phyloP scores from a whole-genome alignment of 1,284 basidiomycete species.

The Ganoderma lucidum region DNA sequence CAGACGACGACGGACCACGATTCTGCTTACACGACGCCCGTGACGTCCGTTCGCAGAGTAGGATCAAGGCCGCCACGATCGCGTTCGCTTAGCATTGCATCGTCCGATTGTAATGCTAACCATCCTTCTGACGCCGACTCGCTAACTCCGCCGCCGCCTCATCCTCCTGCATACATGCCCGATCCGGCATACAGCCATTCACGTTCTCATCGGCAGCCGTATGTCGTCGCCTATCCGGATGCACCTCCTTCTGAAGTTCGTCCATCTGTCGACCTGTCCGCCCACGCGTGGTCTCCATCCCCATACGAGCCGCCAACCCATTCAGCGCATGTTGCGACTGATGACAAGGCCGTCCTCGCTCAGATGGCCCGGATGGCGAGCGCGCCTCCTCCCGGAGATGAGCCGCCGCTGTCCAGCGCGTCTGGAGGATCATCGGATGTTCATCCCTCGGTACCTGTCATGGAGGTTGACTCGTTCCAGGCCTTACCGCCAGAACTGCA shows the following conservation, averaged over 20 bases:
- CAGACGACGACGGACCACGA: constrained; percentile 11
- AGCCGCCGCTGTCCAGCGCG: constrained; percentile 1
- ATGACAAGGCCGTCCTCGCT: constrained; percentile 74
- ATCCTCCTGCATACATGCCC: constrained; percentile 34
- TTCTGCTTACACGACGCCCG: constrained; percentile 14
- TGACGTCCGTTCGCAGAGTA: constrained; percentile 20
- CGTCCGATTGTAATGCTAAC: constrained; percentile 6
- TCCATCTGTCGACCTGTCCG: constrained; percentile 10
- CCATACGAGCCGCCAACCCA: constrained; percentile 38
- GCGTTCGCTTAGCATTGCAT: constrained; percentile 22
- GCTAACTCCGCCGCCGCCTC: constrained; percentile 16
- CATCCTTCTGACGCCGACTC: constrained; percentile 8
- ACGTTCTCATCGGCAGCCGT: constrained; percentile 14
- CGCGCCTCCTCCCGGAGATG: constrained; percentile 50
- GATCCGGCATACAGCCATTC: constrained; percentile 8
- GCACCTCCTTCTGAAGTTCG: constrained; percentile 13
- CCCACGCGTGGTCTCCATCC: constrained; percentile 14
- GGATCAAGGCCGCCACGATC: constrained; percentile 14
- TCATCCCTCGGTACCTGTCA: constrained; percentile 38
- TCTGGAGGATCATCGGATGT: constrained; percentile 29
- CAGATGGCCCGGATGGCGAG: constrained; percentile 64
- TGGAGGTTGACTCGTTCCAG: constrained; percentile 39
- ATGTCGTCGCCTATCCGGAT: constrained; percentile 15
- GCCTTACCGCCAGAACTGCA: constrained; percentile 27
- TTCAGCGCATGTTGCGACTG: constrained; percentile 74